These are phyloP conservation scores for Purpureocillium lavendulum DNA, from an alignment of 2,329 filamentous ascomycete genomes.

Conservation along the genomic window DNA sequence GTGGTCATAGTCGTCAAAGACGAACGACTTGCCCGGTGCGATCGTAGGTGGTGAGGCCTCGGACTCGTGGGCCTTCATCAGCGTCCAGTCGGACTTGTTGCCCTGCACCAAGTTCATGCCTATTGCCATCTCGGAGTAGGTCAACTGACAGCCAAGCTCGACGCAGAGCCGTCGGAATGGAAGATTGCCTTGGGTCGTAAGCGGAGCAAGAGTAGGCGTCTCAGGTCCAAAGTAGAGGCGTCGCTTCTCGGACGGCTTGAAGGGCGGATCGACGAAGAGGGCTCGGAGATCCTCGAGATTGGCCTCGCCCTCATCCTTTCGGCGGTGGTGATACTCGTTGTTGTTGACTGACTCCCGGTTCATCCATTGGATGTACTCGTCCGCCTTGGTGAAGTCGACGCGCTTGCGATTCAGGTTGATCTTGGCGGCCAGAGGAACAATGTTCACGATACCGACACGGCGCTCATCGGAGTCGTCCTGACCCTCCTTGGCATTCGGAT, in stretches of 20 bases:
- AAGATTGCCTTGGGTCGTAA: constrained; percentile 94
- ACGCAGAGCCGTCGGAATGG: constrained; percentile 88
- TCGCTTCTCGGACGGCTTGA: constrained; percentile 88
- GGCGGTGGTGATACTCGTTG: constrained; percentile 30
- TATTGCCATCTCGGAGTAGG: constrained; percentile 98
- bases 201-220: constrained; percentile 84
- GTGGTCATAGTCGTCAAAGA: constrained; percentile 75
- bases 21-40: constrained; percentile 34
- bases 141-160: constrained; percentile 81
- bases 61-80: constrained; percentile 85
- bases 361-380: constrained; percentile 71
- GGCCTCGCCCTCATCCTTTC: constrained; percentile 32
- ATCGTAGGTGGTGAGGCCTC: constrained; percentile 69
- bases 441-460: constrained; percentile 65
- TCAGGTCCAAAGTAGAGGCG: constrained; percentile 89
- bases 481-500: not conserved
- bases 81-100: constrained; percentile 84
- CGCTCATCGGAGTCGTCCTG: constrained; percentile 29
- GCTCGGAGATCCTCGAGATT: constrained; percentile 65
- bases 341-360: constrained; percentile 47
- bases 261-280: constrained; percentile 74
- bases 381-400: constrained; percentile 61
- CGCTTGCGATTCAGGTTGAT: constrained; percentile 67
- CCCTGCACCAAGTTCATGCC: constrained; percentile 83
- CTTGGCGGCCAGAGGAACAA: constrained; percentile 62